phyloP scores from a whole-genome alignment of 2,329 filamentous ascomycete species.

The Myotisia sp. region DNA sequence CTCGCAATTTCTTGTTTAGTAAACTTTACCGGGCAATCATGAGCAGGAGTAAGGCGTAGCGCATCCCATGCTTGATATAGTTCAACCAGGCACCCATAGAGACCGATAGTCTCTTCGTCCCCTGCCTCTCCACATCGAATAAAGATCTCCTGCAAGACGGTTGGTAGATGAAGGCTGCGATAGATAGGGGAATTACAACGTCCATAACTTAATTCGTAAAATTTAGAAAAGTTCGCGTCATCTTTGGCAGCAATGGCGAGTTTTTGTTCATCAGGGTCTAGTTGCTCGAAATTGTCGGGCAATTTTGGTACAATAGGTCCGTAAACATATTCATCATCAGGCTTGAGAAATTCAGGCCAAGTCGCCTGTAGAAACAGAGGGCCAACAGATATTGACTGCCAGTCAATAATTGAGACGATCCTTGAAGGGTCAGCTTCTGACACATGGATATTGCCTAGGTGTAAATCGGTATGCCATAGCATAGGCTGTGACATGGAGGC shows the following conservation, averaged over 20 bases:
- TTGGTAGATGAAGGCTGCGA: conserved; percentile 11
- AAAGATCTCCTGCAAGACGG: conserved; percentile 3
- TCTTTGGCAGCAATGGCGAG: neutral
- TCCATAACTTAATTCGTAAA: conserved; percentile 26
- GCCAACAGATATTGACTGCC: conserved; percentile 24
- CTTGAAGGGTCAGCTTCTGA: conserved; percentile 13
- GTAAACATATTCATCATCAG: conserved; percentile 18
- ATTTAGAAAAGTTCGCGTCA: conserved; percentile 13
- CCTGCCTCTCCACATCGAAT: conserved; percentile 12
- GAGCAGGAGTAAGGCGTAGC: neutral
- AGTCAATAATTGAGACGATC: conserved; percentile 28
- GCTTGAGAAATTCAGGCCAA: conserved; percentile 15
- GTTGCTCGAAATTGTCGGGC: conserved; percentile 11
- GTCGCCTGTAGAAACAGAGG: conserved; percentile 17
- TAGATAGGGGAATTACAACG: conserved; percentile 29
- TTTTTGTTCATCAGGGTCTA: conserved; percentile 9
- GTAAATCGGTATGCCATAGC: conserved; percentile 30
- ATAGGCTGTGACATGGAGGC: neutral
- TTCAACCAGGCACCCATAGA: conserved; percentile 18
- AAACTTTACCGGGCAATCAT: conserved; percentile 6
- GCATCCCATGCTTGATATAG: conserved; percentile 10
- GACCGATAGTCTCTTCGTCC: conserved; percentile 17
- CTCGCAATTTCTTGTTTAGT: conserved; percentile 2
- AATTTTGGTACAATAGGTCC: conserved; percentile 12
- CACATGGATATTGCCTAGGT: conserved; percentile 29